These are phyloP conservation scores for Leccinellum albellum DNA, from an alignment of 768 basidiomycete genomes.

Conservation along the genomic window DNA sequence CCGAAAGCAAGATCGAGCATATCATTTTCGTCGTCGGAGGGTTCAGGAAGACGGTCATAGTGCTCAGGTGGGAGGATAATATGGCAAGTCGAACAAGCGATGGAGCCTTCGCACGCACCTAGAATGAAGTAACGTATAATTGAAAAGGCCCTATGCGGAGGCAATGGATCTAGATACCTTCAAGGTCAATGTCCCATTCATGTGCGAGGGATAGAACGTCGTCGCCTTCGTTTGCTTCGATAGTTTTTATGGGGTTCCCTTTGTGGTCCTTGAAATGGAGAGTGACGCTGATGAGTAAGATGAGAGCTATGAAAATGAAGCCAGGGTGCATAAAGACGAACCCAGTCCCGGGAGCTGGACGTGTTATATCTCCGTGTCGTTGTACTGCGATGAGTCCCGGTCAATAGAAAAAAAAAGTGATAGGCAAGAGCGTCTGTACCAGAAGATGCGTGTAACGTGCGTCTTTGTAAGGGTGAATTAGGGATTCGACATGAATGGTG, in stretches of 20 bases:
- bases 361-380: slow-evolving; percentile 51
- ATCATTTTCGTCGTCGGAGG: slow-evolving; percentile 96
- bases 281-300: slow-evolving; percentile 58
- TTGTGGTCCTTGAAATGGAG: slow-evolving; percentile 88
- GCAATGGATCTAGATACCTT: slow-evolving; percentile 54
- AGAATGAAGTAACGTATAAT: not conserved
- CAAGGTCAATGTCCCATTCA: slow-evolving; percentile 93
- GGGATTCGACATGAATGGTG: not conserved
- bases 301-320: not conserved
- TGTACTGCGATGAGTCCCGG: slow-evolving; percentile 5
- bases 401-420: not conserved
- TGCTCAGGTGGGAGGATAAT: slow-evolving; percentile 60
- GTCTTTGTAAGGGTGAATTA: not conserved
- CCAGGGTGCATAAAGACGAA: slow-evolving; percentile 26
- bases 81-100: slow-evolving; percentile 98
- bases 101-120: slow-evolving; percentile 97
- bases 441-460: slow-evolving; percentile 17
- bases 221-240: slow-evolving; percentile 93
- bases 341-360: slow-evolving; percentile 70
- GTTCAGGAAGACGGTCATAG: slow-evolving; percentile 87
- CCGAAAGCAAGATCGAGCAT: slow-evolving; percentile 99
- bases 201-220: slow-evolving; percentile 88
- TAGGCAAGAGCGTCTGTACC: slow-evolving; percentile 4
- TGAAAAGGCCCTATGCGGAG: not conserved
- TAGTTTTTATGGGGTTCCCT: slow-evolving; percentile 76